Conservation (phyloP, 208 protist species). For the Wallacemonas collosoma region DNA sequence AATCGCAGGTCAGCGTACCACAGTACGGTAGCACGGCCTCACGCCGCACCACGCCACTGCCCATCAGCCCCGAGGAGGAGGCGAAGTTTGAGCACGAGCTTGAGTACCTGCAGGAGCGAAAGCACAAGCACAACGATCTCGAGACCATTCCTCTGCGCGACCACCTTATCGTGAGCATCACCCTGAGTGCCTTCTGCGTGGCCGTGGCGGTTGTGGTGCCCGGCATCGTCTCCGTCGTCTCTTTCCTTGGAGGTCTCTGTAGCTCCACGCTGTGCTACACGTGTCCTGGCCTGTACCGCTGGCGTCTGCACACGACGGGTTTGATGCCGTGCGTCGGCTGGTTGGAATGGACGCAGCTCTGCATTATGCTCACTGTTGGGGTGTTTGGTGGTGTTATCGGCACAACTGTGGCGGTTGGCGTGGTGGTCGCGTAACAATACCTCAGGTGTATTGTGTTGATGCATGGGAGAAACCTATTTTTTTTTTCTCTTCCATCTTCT, state of each 20-base stretch:
- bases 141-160: conserved; percentile 49
- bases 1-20: too few relatives aligned
- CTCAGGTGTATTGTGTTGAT: too few relatives aligned
- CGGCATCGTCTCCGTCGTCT: conserved; percentile 57
- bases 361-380: conserved; percentile 50
- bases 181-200: conserved; percentile 50
- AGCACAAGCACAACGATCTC: conserved; percentile 32
- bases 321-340: conserved; percentile 25
- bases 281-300: conserved; percentile 66
- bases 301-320: conserved; percentile 41
- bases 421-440: background rate
- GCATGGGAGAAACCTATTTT: too few relatives aligned
- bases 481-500: too few relatives aligned
- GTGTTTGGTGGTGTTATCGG: conserved; percentile 38
- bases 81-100: conserved; percentile 12
- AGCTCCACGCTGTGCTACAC: conserved; percentile 67
- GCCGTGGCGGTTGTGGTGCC: conserved; percentile 54
- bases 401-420: conserved; percentile 40
- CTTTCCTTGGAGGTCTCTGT: conserved; percentile 65
- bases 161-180: conserved; percentile 66
- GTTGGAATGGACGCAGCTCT: conserved; percentile 33
- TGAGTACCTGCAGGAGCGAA: conserved; percentile 18
- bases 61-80: conserved; percentile 8
- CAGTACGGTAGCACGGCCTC: background rate
- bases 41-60: background rate